These are phyloP conservation scores for Colletotrichum salicis DNA, from an alignment of 2,329 filamentous ascomycete species.

Conservation along the genomic window DNA sequence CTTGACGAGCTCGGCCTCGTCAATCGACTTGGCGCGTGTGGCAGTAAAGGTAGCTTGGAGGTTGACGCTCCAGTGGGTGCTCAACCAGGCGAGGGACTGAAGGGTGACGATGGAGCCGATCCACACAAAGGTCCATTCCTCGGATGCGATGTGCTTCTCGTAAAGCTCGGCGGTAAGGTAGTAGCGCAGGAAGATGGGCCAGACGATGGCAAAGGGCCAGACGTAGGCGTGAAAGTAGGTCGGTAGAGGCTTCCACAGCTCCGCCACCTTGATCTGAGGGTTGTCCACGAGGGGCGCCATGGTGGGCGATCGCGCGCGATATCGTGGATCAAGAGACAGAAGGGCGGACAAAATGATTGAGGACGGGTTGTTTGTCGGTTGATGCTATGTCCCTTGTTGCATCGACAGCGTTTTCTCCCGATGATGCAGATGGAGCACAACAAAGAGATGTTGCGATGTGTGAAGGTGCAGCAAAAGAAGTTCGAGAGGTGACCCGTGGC, in stretches of 20 bases:
- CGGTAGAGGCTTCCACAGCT: conserved; percentile 87
- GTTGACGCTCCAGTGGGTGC: conserved; percentile 97
- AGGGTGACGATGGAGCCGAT: conserved; percentile 85
- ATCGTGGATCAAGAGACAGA: not conserved
- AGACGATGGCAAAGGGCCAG: conserved; percentile 91
- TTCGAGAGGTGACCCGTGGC: conserved; percentile 9
- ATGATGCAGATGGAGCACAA: conserved; percentile 9
- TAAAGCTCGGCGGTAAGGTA: conserved; percentile 88
- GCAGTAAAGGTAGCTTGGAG: conserved; percentile 85
- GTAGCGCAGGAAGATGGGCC: conserved; percentile 90
- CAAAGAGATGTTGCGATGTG: not conserved
- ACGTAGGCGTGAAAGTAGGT: conserved; percentile 86
- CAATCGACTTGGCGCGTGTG: conserved; percentile 73
- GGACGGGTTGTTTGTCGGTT: not conserved
- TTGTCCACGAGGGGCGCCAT: conserved; percentile 91
- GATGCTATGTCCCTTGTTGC: not conserved
- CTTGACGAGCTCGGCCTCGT: conserved; percentile 88
- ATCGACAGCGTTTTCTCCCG: not conserved
- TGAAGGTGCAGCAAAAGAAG: not conserved
- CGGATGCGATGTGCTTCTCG: conserved; percentile 89
- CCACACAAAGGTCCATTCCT: conserved; percentile 99
- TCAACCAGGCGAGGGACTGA: conserved; percentile 92
- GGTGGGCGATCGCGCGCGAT: conserved; percentile 34
- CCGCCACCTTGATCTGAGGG: conserved; percentile 86
- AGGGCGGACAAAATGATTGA: not conserved